A percentile compares a stretch with the other conserved stretches of the same genome.
Conservation (phyloP, 805 yeast genomes). For the Cyberlindnera euphorbiiphila region DNA sequence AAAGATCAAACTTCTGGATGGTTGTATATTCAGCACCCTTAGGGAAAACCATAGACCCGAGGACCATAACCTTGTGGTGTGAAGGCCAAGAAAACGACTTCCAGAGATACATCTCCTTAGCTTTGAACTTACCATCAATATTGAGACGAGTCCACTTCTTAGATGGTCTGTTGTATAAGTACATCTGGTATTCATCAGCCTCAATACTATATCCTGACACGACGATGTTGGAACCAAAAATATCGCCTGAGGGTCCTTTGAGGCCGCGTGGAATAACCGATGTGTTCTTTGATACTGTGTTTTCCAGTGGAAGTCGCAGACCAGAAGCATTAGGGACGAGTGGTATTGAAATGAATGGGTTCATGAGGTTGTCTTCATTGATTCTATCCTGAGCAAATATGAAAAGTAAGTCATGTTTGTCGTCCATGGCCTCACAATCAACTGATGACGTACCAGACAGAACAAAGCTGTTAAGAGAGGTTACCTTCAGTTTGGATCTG, state of each 20-base stretch:
- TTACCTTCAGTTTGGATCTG: slow-evolving; percentile 15
- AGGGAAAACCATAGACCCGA: slow-evolving; percentile 41
- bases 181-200: slow-evolving; percentile 39
- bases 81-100: slow-evolving; percentile 73
- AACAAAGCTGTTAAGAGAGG: slow-evolving; percentile 20
- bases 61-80: slow-evolving; percentile 63
- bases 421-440: slow-evolving; percentile 6
- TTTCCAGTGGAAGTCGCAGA: slow-evolving; percentile 27
- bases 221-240: slow-evolving; percentile 63
- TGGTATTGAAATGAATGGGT: slow-evolving; percentile 34
- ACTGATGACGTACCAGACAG: slow-evolving; percentile 15
- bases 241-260: slow-evolving; percentile 54
- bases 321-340: slow-evolving; percentile 31
- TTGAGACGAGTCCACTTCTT: slow-evolving; percentile 64
- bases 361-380: slow-evolving; percentile 7
- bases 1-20: slow-evolving; percentile 40
- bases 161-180: slow-evolving; percentile 50
- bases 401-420: slow-evolving; percentile 20
- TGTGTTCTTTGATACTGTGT: slow-evolving; percentile 15
- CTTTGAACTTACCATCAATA: slow-evolving; percentile 41
- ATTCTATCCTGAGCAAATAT: slow-evolving; percentile 16
- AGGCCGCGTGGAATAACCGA: slow-evolving; percentile 44
- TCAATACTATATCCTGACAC: slow-evolving; percentile 55
- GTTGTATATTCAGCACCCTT: slow-evolving; percentile 28
- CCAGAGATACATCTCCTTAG: slow-evolving; percentile 52